Base-by-base conservation (phyloP, 192 early-diverging fungal genomes). In the Chytriomyces sp. region DNA sequence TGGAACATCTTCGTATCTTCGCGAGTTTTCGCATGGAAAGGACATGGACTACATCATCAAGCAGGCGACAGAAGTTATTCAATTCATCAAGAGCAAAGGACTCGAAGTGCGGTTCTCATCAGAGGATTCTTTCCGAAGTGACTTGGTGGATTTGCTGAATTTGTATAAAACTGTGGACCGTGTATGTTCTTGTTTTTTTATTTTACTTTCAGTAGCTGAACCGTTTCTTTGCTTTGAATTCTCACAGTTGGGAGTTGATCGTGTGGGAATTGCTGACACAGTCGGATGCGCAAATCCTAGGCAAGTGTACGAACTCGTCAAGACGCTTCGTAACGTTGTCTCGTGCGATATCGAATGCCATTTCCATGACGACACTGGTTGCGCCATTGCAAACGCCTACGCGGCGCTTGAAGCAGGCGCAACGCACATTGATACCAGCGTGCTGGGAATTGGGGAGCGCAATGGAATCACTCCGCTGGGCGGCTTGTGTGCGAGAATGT, bases 301-400 rank as follows among this genome's bases (percentile, higher is more conserved):
- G 67, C 97, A 98, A 88, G 97, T 98, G 28, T 96, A 96, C 75
- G 97, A 98, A 75, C 90, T 98, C 26, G 95, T 98, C 66, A 91
- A 93, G 79, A 98, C 97, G 28, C 87, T 98, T 26, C 91, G 97
- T 69, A 89, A 90, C 64, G 94, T 98, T 60, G 95, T 98, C 26
- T 95, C 92, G 53, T 97, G 96, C 84, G 97, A 98, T 80, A 98
- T 98, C 77, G 97, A 98, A 83, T 94, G 94, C 82, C 97, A 98
- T 83, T 98, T 98, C 92, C 97, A 98, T 83, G 94, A 98, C 84
- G 97, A 98, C 83, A 98, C 97, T n/a, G 95, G 95, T 64, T 98
- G 97, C 82, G 95, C 95, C 60, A 96, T 97, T 76, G 97, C 96
- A 62, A 98, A 98, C 81, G 94, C 97, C 62, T 97, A 96, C 80